phyloP scores from a whole-genome alignment of 2,329 filamentous ascomycete species.

The Ophiostoma australiae region DNA sequence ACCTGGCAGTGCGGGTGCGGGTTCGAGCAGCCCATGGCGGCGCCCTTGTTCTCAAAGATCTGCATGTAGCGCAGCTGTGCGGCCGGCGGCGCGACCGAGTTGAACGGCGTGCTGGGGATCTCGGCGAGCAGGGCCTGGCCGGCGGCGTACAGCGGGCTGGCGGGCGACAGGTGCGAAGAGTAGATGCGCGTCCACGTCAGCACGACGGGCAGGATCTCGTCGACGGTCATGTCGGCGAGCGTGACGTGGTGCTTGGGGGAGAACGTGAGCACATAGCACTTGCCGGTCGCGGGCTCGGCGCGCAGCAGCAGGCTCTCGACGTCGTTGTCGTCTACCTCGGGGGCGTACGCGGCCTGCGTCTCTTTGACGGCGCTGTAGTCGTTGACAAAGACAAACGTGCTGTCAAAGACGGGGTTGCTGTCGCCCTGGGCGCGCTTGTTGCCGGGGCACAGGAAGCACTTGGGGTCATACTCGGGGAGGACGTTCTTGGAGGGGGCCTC shows the following conservation, averaged over 20 bases:
- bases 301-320: constrained; percentile 71
- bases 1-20: constrained; percentile 95
- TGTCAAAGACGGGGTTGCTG: constrained; percentile 76
- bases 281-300: constrained; percentile 82
- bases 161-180: constrained; percentile 68
- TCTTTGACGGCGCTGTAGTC: constrained; percentile 98
- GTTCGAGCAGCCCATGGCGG: constrained; percentile 97
- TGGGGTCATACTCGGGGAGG: constrained; percentile 76
- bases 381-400: constrained; percentile 92
- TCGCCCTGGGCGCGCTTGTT: constrained; percentile 87
- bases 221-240: constrained; percentile 76
- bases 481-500: constrained; percentile 63
- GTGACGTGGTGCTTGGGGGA: constrained; percentile 86
- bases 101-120: constrained; percentile 36
- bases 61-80: constrained; percentile 95
- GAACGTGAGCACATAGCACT: constrained; percentile 96
- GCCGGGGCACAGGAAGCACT: constrained; percentile 90
- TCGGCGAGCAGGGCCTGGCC: constrained; percentile 37
- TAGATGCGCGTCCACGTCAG: constrained; percentile 92
- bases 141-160: constrained; percentile 55
- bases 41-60: constrained; percentile 98
- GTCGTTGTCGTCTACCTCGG: constrained; percentile 33
- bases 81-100: constrained; percentile 49
- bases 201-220: constrained; percentile 75
- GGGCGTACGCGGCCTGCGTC: constrained; percentile 72